phyloP scores from a whole-genome alignment of 257 asterid species.

The Scutellaria minor region DNA sequence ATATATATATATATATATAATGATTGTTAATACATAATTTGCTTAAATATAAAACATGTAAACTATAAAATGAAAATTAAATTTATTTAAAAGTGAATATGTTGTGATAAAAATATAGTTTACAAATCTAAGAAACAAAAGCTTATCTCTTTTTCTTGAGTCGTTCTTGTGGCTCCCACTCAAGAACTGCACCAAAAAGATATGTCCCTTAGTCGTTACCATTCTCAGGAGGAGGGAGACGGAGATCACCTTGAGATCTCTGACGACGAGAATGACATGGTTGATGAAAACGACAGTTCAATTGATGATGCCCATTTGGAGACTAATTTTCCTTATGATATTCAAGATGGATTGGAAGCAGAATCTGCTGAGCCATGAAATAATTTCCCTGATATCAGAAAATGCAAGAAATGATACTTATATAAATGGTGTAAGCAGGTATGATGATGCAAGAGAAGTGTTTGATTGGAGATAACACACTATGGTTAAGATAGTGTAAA shows the following conservation, averaged over 20 bases:
- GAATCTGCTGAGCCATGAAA: slow-evolving; percentile 33
- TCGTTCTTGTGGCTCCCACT: not conserved
- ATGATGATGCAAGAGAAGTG: slow-evolving; percentile 13
- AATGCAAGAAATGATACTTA: not conserved
- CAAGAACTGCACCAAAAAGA: not conserved
- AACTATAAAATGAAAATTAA: too few relatives aligned
- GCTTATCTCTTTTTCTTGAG: not conserved
- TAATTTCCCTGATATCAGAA: not conserved
- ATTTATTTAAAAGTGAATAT: too few relatives aligned
- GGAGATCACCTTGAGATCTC: slow-evolving; percentile 45
- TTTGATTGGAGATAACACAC: not conserved
- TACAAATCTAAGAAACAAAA: not conserved
- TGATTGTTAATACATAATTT: too few relatives aligned
- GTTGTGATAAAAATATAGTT: too few relatives aligned
- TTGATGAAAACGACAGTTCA: slow-evolving; percentile 36
- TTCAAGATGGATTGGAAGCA: slow-evolving; percentile 47
- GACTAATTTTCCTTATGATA: slow-evolving; percentile 47
- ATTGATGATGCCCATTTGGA: slow-evolving; percentile 32
- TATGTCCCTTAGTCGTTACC: not conserved
- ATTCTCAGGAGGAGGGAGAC: slow-evolving; percentile 61
- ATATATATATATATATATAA: too few relatives aligned
- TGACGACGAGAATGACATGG: slow-evolving; percentile 41
- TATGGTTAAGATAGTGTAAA: not conserved
- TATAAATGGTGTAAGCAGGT: not conserved
- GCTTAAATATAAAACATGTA: too few relatives aligned